Evolutionary conservation across 2,329 filamentous ascomycete genomes (phyloP).

Genomic region (Corniculantispora saksenae): DNA sequence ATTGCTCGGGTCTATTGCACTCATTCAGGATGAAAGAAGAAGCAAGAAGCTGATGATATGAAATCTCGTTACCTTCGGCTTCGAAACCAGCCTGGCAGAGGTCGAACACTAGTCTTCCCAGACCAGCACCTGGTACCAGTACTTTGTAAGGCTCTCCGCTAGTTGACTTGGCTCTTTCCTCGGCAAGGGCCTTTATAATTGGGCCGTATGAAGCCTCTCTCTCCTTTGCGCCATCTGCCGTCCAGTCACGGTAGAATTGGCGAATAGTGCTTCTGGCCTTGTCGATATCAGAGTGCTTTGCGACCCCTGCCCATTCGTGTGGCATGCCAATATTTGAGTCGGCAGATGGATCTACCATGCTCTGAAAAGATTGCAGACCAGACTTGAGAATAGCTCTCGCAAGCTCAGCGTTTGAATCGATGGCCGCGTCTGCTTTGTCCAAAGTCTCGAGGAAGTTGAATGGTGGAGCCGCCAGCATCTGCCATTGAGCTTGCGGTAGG

Average conservation of each 20-base stretch:
- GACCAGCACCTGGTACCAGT: slow-evolving; percentile 84
- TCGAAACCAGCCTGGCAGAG: slow-evolving; percentile 71
- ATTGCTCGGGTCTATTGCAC: slow-evolving; percentile 60
- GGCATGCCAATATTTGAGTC: slow-evolving; percentile 50
- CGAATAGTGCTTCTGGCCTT: slow-evolving; percentile 91
- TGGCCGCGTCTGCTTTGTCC: slow-evolving; percentile 78
- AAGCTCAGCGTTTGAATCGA: slow-evolving; percentile 83
- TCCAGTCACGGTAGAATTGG: slow-evolving; percentile 96
- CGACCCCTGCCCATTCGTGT: slow-evolving; percentile 67
- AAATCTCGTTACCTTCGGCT: slow-evolving; percentile 91
- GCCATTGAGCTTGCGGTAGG: slow-evolving; percentile 79
- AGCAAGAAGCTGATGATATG: slow-evolving; percentile 92
- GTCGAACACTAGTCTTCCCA: slow-evolving; percentile 88
- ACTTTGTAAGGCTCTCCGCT: slow-evolving; percentile 57
- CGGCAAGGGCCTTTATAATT: slow-evolving; percentile 65
- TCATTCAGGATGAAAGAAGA: slow-evolving; percentile 76
- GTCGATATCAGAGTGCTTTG: slow-evolving; percentile 75
- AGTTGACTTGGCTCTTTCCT: slow-evolving; percentile 39
- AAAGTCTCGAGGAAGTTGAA: slow-evolving; percentile 83
- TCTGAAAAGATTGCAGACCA: slow-evolving; percentile 67
- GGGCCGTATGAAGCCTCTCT: slow-evolving; percentile 76
- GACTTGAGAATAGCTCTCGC: slow-evolving; percentile 74
- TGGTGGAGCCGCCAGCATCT: slow-evolving; percentile 75
- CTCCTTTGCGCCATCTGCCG: slow-evolving; percentile 72
- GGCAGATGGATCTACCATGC: slow-evolving; percentile 40